phyloP scores from a whole-genome alignment of 768 basidiomycete species.

The Crucibulum laeve region DNA sequence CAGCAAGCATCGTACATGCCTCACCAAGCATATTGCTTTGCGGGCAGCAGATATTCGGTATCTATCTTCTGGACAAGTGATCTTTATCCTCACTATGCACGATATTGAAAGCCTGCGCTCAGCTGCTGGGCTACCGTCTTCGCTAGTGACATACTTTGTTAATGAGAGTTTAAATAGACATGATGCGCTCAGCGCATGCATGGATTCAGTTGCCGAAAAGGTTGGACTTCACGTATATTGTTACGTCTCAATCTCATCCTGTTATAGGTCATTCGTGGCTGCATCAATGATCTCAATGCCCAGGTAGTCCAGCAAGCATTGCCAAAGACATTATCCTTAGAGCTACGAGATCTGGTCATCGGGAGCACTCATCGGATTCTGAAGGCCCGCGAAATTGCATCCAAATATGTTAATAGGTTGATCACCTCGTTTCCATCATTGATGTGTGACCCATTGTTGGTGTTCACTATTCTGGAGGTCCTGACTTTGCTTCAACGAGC shows the following conservation, averaged over 20 bases:
- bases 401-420: conserved; percentile 78
- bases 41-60: conserved; percentile 66
- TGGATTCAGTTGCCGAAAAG: conserved; percentile 87
- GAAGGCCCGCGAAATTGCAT: conserved; percentile 78
- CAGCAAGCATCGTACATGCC: conserved; percentile 55
- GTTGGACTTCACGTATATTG: conserved; percentile 28
- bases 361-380: conserved; percentile 78
- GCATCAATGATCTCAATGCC: conserved; percentile 63
- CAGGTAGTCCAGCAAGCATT: conserved; percentile 80
- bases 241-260: conserved; percentile 5
- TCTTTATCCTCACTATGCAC: conserved; percentile 81
- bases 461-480: conserved; percentile 87
- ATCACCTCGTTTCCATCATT: conserved; percentile 92
- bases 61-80: conserved; percentile 76
- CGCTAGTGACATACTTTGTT: conserved; percentile 81
- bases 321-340: conserved; percentile 59
- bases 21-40: conserved; percentile 63
- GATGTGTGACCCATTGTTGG: conserved; percentile 85
- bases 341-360: conserved; percentile 73
- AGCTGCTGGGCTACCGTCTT: conserved; percentile 72
- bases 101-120: conserved; percentile 88
- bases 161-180: conserved; percentile 82
- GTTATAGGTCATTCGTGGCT: conserved; percentile 71
- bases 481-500: conserved; percentile 84
- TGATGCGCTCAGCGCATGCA: conserved; percentile 60